A percentile compares a stretch with the other conserved stretches of the same genome.
Conservation (phyloP, 1,139 yeast species). For the Lipomyces yarrowii region DNA sequence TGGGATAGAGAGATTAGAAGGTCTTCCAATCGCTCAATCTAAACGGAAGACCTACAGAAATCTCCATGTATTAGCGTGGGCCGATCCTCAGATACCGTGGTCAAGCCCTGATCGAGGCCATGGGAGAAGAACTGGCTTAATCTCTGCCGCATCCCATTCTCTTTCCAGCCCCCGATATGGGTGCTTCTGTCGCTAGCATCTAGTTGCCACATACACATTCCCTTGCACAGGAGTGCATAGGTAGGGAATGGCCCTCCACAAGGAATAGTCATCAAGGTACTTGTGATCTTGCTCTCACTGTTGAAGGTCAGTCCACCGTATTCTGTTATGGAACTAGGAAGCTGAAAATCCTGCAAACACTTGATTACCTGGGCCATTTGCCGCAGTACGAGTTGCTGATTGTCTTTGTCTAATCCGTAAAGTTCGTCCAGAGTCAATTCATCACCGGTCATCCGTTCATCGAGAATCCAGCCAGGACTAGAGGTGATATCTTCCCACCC, state of each 20-base stretch:
- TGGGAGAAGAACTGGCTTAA: not conserved
- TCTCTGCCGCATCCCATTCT: not conserved
- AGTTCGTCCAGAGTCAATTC: no score
- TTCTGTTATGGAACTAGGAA: no score
- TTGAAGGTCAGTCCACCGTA: no score
- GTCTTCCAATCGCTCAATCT: not conserved
- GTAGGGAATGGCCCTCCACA: not conserved
- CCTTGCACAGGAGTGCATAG: not conserved
- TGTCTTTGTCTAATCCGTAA: no score
- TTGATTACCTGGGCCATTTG: no score
- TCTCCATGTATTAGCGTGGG: not conserved
- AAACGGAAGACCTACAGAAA: not conserved
- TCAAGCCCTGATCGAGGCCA: not conserved
- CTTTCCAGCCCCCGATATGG: not conserved
- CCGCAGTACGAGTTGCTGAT: no score
- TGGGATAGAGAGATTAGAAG: not conserved
- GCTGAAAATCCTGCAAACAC: no score
- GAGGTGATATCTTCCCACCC: no score
- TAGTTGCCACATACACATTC: conserved; percentile 1
- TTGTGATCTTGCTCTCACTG: not conserved
- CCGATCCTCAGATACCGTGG: not conserved
- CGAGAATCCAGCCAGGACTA: no score
- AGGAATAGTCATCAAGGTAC: not conserved
- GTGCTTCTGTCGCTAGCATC: not conserved
- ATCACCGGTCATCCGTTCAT: no score